These are phyloP conservation scores for Eimeria nieschulzi DNA, from an alignment of 169 alveolate species.

Conservation along the genomic window DNA sequence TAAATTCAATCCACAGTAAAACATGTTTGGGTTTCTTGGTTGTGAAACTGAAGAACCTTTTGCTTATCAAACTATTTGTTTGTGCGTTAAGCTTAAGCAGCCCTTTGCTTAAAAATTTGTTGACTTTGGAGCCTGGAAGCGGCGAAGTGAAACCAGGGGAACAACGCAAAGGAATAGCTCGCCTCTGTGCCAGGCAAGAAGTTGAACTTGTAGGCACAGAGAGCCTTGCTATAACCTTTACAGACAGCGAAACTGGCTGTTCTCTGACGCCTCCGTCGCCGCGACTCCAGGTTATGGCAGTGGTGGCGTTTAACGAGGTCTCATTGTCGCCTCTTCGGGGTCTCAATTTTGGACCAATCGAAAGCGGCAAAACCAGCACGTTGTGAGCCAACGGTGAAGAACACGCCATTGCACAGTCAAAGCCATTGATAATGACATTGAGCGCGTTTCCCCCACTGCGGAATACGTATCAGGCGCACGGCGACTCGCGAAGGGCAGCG, in stretches of 20 bases:
- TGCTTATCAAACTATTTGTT: background rate
- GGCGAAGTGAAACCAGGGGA: conserved; percentile 82
- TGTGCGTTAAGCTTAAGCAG: conserved; percentile 43
- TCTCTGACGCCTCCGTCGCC: conserved; percentile 84
- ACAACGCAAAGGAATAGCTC: conserved; percentile 44
- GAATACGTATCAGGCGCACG: too few species aligned
- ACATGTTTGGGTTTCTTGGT: too few species aligned
- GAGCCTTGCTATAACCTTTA: conserved; percentile 86
- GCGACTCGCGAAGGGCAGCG: too few species aligned
- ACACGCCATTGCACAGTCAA: too few species aligned
- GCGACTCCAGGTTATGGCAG: conserved; percentile 83
- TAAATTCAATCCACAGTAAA: too few species aligned
- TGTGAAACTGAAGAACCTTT: too few species aligned
- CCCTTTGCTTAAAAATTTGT: conserved; percentile 66
- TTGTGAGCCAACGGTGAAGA: conserved; percentile 12
- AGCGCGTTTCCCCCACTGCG: too few species aligned
- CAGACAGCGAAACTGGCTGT: conserved; percentile 89
- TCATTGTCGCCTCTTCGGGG: conserved; percentile 91
- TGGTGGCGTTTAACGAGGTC: conserved; percentile 91
- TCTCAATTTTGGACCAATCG: conserved; percentile 93
- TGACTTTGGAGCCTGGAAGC: conserved; percentile 88
- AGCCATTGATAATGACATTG: too few species aligned
- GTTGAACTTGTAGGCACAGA: conserved; percentile 84
- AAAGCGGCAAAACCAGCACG: conserved; percentile 87
- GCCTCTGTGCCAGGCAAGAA: conserved; percentile 79